Conservation (phyloP, 1,284 basidiomycete genomes). For the Inonotus obliquus region DNA sequence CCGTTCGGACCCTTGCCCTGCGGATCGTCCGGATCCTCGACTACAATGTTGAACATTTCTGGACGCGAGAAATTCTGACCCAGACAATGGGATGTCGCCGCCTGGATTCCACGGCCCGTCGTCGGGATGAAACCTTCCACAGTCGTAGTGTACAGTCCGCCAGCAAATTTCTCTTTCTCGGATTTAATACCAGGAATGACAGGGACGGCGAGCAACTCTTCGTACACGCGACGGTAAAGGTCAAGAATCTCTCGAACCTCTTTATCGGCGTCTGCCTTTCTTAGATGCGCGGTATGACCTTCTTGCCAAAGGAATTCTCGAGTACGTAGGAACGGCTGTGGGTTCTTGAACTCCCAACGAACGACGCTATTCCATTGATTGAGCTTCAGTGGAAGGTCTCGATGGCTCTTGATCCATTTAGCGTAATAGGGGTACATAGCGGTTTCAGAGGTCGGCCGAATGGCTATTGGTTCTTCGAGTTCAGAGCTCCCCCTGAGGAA, state of each 20-base stretch:
- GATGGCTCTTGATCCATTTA: slow-evolving; percentile 98
- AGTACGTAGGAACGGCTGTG: slow-evolving; percentile 98
- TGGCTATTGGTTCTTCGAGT: slow-evolving; percentile 95
- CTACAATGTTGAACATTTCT: slow-evolving; percentile 97
- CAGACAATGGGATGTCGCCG: slow-evolving; percentile 94
- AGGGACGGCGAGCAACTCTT: slow-evolving; percentile 95
- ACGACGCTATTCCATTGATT: slow-evolving; percentile 99
- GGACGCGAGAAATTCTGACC: slow-evolving; percentile 97
- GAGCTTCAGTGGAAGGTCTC: slow-evolving; percentile 94
- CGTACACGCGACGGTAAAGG: slow-evolving; percentile 94
- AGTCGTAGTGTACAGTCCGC: slow-evolving; percentile 96
- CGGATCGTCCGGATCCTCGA: slow-evolving; percentile 86
- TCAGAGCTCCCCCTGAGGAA: slow-evolving; percentile 79
- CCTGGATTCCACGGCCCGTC: slow-evolving; percentile 96
- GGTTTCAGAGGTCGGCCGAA: slow-evolving; percentile 97
- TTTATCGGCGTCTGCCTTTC: slow-evolving; percentile 82
- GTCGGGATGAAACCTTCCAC: slow-evolving; percentile 98
- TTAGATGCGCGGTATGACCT: slow-evolving; percentile 94
- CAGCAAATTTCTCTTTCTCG: slow-evolving; percentile 99
- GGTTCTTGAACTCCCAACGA: slow-evolving; percentile 99
- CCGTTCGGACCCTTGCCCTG: slow-evolving; percentile 42
- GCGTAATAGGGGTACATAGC: slow-evolving; percentile 99
- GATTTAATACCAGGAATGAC: slow-evolving; percentile 97
- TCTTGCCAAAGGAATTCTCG: slow-evolving; percentile 99
- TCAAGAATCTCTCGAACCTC: slow-evolving; percentile 96